These are phyloP conservation scores for Aspergillus fischeri DNA, from an alignment of 2,329 filamentous ascomycete genomes.

Conservation along the genomic window DNA sequence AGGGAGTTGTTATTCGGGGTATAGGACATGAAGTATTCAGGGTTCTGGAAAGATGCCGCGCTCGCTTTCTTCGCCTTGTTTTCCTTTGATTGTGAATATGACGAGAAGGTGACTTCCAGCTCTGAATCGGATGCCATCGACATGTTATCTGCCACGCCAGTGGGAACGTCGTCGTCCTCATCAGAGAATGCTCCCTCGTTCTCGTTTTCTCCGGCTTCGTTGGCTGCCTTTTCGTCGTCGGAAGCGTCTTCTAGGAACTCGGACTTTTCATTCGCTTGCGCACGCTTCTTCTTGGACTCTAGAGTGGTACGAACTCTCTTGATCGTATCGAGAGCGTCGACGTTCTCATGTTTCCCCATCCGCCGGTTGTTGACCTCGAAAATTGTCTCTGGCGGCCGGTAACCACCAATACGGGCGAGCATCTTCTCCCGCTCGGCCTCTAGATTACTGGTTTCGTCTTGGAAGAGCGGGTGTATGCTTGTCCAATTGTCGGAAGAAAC, in stretches of 20 bases:
- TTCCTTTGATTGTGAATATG: slow-evolving; percentile 48
- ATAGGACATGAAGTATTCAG: slow-evolving; percentile 96
- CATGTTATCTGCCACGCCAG: slow-evolving; percentile 45
- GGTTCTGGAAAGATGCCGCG: slow-evolving; percentile 65
- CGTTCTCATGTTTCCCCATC: slow-evolving; percentile 65
- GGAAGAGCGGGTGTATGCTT: slow-evolving; percentile 77
- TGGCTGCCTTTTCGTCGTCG: slow-evolving; percentile 13
- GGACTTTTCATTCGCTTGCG: slow-evolving; percentile 25
- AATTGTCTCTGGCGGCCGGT: slow-evolving; percentile 88
- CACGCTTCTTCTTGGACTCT: slow-evolving; percentile 40
- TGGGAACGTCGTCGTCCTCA: slow-evolving; percentile 39
- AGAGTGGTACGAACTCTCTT: slow-evolving; percentile 41
- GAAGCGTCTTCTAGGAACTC: slow-evolving; percentile 18
- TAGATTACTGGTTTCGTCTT: slow-evolving; percentile 56
- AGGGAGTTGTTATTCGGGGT: slow-evolving; percentile 74
- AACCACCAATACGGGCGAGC: slow-evolving; percentile 82
- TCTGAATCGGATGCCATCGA: slow-evolving; percentile 59
- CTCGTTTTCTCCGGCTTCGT: slow-evolving; percentile 26
- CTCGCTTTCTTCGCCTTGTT: slow-evolving; percentile 52
- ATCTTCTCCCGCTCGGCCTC: slow-evolving; percentile 77
- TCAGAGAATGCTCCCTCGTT: slow-evolving; percentile 35
- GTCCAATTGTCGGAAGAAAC: slow-evolving; percentile 66
- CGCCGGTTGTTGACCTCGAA: slow-evolving; percentile 84
- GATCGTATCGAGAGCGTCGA: slow-evolving; percentile 58
- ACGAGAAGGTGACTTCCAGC: slow-evolving; percentile 67